Base-by-base conservation (phyloP, 345 rosid species). In the Microcos paniculata region DNA sequence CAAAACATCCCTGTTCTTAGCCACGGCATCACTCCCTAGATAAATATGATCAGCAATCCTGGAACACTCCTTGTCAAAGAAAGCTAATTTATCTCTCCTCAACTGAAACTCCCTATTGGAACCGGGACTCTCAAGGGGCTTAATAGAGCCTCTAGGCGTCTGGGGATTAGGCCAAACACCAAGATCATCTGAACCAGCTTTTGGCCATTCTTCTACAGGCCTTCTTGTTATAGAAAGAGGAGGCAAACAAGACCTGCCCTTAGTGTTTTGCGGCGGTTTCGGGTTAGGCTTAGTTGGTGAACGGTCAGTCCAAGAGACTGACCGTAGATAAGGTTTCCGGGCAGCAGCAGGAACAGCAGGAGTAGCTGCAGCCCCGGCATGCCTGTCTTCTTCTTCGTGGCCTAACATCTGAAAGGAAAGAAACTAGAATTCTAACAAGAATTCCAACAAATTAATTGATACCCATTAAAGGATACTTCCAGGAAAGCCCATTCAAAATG, bases 151-250 rank as follows among this genome's bases (percentile, higher is more conserved):
- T 65, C 90, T 82, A 15, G 94, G 94, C 21, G 94, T 90, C 77
- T 87, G 94, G 5, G 86, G 85, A 80, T 82, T 80, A 53, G 92
- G 94, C 94, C 94, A 90, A 58, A 88, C 91, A 9, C 94, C 94
- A 26, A 90, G 88, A 80, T 90, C 94, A 80, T 90, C 94, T 18
- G 91, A 84, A 38, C 94, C 90, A 4, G 94, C 89, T 59, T 74
- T 80, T 19, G 94, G 94, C 94, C 94, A 90, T 78, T 90, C 91
- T 85, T 87, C 91, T 30, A 78, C 85, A 14, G 86, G 87, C 69
- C 77, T 71, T 57, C 88, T 84, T 13, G 85, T 33, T 19, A 90
- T 87, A 15, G 85, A 77, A 33, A 90, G 91, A 10, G 94, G 94
- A 38, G 94, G 92, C 82, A 88, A 82, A 72, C 81, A 82, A 10